Evolutionary conservation across 1,284 basidiomycete genomes (phyloP).

Genomic region (Schizophyllum commune): DNA sequence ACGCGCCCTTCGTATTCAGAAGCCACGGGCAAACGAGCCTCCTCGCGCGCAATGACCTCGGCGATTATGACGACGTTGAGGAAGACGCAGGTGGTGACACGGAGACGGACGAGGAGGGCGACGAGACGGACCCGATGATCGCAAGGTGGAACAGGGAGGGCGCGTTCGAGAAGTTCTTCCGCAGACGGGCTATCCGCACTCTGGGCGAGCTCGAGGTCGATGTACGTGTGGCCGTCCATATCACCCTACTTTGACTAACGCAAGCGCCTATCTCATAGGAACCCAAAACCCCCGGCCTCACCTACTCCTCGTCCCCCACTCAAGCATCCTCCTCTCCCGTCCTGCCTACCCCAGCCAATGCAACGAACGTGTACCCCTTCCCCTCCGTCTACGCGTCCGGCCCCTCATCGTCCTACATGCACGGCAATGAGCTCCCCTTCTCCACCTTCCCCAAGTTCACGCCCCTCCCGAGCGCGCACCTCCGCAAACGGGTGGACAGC

Average conservation of each 20-base stretch:
- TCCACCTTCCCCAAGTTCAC: slow-evolving; percentile 11
- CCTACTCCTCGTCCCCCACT: slow-evolving; percentile 9
- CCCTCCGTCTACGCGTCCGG: slow-evolving; percentile 2
- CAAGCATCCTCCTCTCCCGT: slow-evolving; percentile 7
- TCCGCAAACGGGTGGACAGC: slow-evolving; percentile 24
- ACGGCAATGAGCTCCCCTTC: slow-evolving; percentile 4
- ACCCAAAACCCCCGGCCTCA: slow-evolving; percentile 1
- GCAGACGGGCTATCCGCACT: slow-evolving; percentile 7
- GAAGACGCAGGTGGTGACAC: slow-evolving; percentile 3
- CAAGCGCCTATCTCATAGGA: neutral
- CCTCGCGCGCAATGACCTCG: slow-evolving; percentile 5
- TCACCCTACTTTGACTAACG: neutral
- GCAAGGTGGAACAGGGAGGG: slow-evolving; percentile 13
- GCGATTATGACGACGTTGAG: slow-evolving; percentile 1
- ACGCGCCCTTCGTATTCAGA: slow-evolving; percentile 50
- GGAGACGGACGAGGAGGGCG: slow-evolving; percentile 15
- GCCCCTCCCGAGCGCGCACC: slow-evolving; percentile 10
- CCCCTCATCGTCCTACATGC: neutral
- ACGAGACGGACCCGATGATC: slow-evolving; percentile 16
- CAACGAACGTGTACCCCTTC: neutral
- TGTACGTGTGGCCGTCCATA: neutral
- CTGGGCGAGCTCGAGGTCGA: slow-evolving; percentile 4
- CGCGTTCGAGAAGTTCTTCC: slow-evolving; percentile 15
- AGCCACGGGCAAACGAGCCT: slow-evolving; percentile 40
- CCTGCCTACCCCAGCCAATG: neutral